phyloP scores from a whole-genome alignment of 805 yeast genomes.

The Candida adriatica region DNA sequence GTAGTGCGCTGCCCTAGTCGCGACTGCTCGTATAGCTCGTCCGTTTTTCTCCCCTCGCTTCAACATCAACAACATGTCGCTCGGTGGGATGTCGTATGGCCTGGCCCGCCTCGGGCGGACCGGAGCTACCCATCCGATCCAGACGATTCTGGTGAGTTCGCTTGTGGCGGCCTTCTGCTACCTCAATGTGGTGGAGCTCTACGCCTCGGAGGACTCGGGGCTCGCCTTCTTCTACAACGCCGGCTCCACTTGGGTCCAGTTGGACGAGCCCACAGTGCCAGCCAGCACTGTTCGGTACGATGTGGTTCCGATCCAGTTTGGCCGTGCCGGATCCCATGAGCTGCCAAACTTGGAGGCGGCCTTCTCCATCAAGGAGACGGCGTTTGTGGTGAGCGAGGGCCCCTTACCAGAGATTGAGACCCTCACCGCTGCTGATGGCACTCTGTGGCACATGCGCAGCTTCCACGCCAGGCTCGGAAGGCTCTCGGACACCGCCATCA shows the following conservation, averaged over 20 bases:
- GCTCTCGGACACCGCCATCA: slow-evolving; percentile 44
- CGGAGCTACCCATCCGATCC: slow-evolving; percentile 82
- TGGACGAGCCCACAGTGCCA: slow-evolving; percentile 35
- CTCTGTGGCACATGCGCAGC: slow-evolving; percentile 53
- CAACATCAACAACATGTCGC: no score
- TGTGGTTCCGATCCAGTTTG: slow-evolving; percentile 53
- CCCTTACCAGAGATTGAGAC: slow-evolving; percentile 8
- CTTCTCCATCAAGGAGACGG: slow-evolving; percentile 32
- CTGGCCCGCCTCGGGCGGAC: slow-evolving; percentile 44
- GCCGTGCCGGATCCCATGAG: slow-evolving; percentile 33
- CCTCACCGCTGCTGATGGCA: slow-evolving; percentile 32
- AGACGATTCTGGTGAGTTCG: slow-evolving; percentile 65
- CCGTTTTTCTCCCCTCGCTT: no score
- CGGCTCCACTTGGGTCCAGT: slow-evolving; percentile 39
- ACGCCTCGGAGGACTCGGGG: slow-evolving; percentile 29
- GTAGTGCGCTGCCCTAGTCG: no score
- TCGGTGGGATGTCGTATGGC: no score
- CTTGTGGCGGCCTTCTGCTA: slow-evolving; percentile 76
- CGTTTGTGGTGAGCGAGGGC: slow-evolving; percentile 26
- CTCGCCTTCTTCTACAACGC: slow-evolving; percentile 29
- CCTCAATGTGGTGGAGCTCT: slow-evolving; percentile 57
- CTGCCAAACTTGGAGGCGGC: slow-evolving; percentile 37
- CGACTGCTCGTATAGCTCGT: no score
- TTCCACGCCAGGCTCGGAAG: slow-evolving; percentile 49
- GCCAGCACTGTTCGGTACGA: slow-evolving; percentile 37